Percentiles rank a stretch among this genome's conserved stretches.
Conservation (phyloP, 345 rosid genomes). For the Brassica carinata region DNA sequence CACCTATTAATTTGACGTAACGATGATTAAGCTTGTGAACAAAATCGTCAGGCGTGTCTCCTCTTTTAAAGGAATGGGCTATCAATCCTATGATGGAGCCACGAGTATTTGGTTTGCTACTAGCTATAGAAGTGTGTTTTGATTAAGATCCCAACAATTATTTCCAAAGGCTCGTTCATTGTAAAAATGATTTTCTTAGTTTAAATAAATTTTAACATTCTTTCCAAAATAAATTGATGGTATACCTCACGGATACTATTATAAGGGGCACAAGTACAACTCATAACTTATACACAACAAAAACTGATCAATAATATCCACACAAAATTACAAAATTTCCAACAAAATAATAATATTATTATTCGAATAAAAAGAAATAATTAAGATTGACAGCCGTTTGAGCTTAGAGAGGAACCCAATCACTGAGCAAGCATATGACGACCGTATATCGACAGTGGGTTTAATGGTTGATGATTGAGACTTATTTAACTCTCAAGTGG, state of each 20-base stretch:
- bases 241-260: conserved; percentile 23
- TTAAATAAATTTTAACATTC: background rate
- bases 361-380: conserved; percentile 23
- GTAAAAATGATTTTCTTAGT: background rate
- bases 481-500: conserved; percentile 42
- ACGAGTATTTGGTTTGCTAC: background rate
- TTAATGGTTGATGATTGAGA: conserved; percentile 38
- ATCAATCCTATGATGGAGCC: background rate
- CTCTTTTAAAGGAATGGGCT: background rate
- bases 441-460: conserved; percentile 41
- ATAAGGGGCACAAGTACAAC: conserved; percentile 43
- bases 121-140: background rate
- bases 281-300: conserved; percentile 26
- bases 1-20: background rate
- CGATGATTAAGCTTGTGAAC: background rate
- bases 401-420: conserved; percentile 42
- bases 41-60: background rate
- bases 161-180: background rate
- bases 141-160: background rate
- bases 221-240: background rate
- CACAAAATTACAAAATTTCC: conserved; percentile 38
- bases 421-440: conserved; percentile 36
- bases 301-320: conserved; percentile 36
- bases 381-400: conserved; percentile 38
- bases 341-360: conserved; percentile 18